Conservation (phyloP, 345 rosid genomes). For the Salix koriyanagi region DNA sequence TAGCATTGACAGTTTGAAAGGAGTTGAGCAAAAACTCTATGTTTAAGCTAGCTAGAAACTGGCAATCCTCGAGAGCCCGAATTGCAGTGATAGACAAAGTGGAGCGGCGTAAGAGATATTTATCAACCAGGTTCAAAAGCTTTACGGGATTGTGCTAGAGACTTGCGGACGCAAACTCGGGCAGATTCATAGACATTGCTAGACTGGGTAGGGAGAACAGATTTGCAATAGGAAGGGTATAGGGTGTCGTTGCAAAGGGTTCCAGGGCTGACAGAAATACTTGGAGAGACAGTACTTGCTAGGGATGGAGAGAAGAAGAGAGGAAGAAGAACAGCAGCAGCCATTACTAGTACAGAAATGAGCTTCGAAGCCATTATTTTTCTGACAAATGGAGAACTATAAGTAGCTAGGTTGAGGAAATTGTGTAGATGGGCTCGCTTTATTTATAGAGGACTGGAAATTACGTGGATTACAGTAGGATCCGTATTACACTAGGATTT, state of each 20-base stretch:
- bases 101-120: conserved; percentile 41
- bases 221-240: conserved; percentile 59
- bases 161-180: conserved; percentile 52
- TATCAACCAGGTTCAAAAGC: conserved; percentile 49
- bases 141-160: conserved; percentile 53
- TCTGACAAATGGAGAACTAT: neutral
- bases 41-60: conserved; percentile 44
- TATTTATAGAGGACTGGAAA: conserved; percentile 14
- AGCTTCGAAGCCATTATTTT: conserved; percentile 20
- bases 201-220: conserved; percentile 49
- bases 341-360: conserved; percentile 6
- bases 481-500: neutral
- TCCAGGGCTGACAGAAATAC: conserved; percentile 27
- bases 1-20: conserved; percentile 36
- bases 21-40: conserved; percentile 53
- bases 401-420: neutral
- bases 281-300: conserved; percentile 15
- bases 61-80: conserved; percentile 78
- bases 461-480: neutral
- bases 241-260: conserved; percentile 53
- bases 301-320: conserved; percentile 24
- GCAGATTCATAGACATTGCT: conserved; percentile 51
- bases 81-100: conserved; percentile 39
- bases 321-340: conserved; percentile 17
- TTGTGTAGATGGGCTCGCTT: conserved; percentile 4